phyloP scores from a whole-genome alignment of 306 rosid species.

The Malus asiatica region DNA sequence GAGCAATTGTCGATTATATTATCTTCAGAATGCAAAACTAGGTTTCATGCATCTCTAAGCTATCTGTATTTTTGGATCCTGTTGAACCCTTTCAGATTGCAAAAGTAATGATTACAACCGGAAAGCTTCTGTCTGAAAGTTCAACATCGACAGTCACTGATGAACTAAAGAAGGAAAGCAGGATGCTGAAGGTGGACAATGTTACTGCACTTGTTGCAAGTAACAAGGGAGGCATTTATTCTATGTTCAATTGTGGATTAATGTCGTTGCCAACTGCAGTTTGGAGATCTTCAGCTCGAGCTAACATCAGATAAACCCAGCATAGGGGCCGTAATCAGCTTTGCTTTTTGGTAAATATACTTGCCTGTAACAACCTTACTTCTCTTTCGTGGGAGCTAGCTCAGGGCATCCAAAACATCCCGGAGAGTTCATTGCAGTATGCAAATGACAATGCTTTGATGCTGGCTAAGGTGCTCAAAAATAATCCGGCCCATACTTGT shows the following conservation, averaged over 20 bases:
- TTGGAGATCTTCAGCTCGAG: conserved; percentile 88
- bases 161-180: conserved; percentile 47
- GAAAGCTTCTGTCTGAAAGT: conserved; percentile 55
- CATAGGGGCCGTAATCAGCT: conserved; percentile 58
- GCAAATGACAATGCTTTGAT: conserved; percentile 82
- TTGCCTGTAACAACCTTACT: conserved; percentile 2
- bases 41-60: conserved; percentile 4
- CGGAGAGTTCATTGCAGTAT: conserved; percentile 65
- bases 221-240: background rate
- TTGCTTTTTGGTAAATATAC: conserved; percentile 57
- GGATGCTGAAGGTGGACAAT: conserved; percentile 57
- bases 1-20: background rate
- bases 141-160: conserved; percentile 35
- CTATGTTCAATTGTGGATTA: background rate
- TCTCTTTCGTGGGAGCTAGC: conserved; percentile 60
- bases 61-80: conserved; percentile 21
- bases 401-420: conserved; percentile 71
- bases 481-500: background rate
- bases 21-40: background rate
- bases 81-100: conserved; percentile 56
- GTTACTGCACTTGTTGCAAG: conserved; percentile 13
- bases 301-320: conserved; percentile 66
- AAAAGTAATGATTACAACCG: conserved; percentile 59
- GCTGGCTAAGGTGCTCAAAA: conserved; percentile 70
- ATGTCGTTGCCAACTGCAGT: conserved; percentile 44